These are phyloP conservation scores for Fusarium torulosum DNA, from an alignment of 2,329 filamentous ascomycete genomes.

Conservation along the genomic window DNA sequence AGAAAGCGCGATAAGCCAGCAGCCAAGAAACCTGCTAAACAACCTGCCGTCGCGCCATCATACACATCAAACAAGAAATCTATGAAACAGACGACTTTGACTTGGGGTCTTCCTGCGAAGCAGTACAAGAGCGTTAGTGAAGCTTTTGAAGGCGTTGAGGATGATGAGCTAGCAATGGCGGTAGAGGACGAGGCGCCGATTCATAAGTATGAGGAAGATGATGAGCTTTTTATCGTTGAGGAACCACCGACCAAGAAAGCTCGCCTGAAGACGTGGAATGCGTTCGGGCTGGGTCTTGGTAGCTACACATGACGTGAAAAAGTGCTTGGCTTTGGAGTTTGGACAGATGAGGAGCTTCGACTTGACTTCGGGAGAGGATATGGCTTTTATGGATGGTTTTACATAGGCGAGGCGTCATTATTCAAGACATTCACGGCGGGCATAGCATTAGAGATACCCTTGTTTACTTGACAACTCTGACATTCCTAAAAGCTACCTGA, in stretches of 20 bases:
- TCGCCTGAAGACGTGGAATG: conserved; percentile 8
- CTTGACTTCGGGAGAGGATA: not conserved
- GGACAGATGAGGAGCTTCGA: not conserved
- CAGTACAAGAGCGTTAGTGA: conserved; percentile 51
- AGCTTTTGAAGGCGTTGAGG: conserved; percentile 46
- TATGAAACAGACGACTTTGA: conserved; percentile 42
- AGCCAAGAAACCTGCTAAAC: conserved; percentile 29
- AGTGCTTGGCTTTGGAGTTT: conserved; percentile 4
- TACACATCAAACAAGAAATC: conserved; percentile 34
- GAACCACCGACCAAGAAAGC: conserved; percentile 37
- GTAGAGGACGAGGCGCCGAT: not conserved
- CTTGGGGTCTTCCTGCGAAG: conserved; percentile 39
- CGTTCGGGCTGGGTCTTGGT: conserved; percentile 10
- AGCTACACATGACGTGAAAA: conserved; percentile 8
- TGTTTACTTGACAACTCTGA: conserved; percentile 6
- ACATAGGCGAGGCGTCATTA: conserved; percentile 16
- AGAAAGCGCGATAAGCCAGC: conserved; percentile 18
- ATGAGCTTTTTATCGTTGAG: conserved; percentile 51
- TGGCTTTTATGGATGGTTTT: not conserved
- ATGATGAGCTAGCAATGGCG: conserved; percentile 8
- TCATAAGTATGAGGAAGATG: conserved; percentile 14
- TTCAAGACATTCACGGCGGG: conserved; percentile 24
- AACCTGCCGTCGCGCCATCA: conserved; percentile 16
- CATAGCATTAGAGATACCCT: conserved; percentile 43
- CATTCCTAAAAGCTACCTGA: conserved; percentile 9